Evolutionary conservation across 371 early-diverging fungal species (phyloP).

Genomic region (Rhizopus arrhizus): DNA sequence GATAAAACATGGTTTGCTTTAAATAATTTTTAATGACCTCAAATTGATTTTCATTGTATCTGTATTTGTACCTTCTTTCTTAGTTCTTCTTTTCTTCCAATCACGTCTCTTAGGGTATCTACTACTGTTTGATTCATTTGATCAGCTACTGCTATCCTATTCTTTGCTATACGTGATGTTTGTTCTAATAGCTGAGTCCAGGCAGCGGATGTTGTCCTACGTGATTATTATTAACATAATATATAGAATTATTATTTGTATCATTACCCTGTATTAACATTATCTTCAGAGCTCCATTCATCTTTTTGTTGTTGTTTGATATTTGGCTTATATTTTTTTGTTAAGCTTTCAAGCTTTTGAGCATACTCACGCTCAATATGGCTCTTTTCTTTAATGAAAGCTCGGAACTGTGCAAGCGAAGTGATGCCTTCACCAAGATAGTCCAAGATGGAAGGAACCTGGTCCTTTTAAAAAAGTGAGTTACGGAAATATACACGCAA

Average conservation of each 20-base stretch:
- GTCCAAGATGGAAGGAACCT: conserved; percentile 58
- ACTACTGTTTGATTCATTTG: conserved; percentile 50
- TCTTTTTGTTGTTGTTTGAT: conserved; percentile 23
- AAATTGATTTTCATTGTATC: background rate
- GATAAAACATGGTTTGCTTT: conserved; percentile 71
- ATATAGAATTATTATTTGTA: background rate
- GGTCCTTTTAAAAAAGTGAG: conserved; percentile 44
- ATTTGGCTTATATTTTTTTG: conserved; percentile 58
- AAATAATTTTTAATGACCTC: background rate
- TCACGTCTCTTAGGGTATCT: conserved; percentile 62
- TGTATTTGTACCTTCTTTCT: conserved; percentile 66
- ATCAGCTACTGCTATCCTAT: conserved; percentile 62
- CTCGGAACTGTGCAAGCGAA: conserved; percentile 70
- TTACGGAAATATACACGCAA: background rate
- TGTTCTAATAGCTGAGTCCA: conserved; percentile 66
- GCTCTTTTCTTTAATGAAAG: conserved; percentile 73
- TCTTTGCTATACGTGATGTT: conserved; percentile 60
- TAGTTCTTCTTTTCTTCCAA: conserved; percentile 68
- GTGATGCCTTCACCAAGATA: conserved; percentile 63
- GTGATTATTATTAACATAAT: background rate
- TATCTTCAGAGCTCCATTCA: conserved; percentile 41
- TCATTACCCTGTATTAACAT: background rate
- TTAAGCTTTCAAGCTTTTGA: conserved; percentile 68
- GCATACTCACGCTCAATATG: conserved; percentile 79
- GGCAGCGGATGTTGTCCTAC: conserved; percentile 16